These are phyloP conservation scores for Hericium coralloides DNA, from an alignment of 768 basidiomycete species.

Conservation along the genomic window DNA sequence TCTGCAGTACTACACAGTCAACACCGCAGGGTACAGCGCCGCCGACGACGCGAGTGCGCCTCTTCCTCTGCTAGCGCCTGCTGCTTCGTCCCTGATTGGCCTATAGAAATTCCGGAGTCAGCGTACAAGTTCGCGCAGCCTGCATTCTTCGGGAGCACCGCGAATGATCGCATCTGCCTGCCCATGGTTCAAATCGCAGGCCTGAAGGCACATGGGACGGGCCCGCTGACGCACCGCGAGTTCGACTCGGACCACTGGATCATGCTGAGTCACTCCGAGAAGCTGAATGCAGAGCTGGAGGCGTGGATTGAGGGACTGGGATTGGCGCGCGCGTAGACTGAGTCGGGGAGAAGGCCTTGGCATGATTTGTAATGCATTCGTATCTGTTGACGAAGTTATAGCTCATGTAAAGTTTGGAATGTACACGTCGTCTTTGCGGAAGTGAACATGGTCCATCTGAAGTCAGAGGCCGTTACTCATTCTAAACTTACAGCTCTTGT, in stretches of 20 bases:
- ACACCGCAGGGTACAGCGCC: constrained; percentile 20
- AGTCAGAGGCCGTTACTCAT: too few species aligned
- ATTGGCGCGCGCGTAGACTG: too few species aligned
- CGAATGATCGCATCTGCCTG: constrained; percentile 35
- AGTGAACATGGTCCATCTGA: too few species aligned
- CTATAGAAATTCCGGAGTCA: neutral
- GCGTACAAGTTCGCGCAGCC: constrained; percentile 31
- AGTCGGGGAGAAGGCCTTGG: too few species aligned
- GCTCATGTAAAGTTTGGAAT: too few species aligned
- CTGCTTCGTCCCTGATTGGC: neutral
- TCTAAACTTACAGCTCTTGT: too few species aligned
- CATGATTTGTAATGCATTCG: too few species aligned
- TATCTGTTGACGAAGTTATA: too few species aligned
- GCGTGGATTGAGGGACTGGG: neutral
- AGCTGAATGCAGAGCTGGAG: neutral
- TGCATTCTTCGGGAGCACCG: constrained; percentile 54
- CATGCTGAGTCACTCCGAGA: constrained; percentile 1
- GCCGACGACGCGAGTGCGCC: constrained; percentile 22
- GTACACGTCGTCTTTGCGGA: too few species aligned
- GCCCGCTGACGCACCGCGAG: neutral
- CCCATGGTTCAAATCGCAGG: neutral
- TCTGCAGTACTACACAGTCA: constrained; percentile 30
- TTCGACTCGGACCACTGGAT: constrained; percentile 6
- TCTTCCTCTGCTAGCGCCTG: neutral
- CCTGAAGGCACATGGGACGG: neutral